These are phyloP conservation scores for Parastagonospora nodorum DNA, from an alignment of 2,329 filamentous ascomycete species.

Conservation along the genomic window DNA sequence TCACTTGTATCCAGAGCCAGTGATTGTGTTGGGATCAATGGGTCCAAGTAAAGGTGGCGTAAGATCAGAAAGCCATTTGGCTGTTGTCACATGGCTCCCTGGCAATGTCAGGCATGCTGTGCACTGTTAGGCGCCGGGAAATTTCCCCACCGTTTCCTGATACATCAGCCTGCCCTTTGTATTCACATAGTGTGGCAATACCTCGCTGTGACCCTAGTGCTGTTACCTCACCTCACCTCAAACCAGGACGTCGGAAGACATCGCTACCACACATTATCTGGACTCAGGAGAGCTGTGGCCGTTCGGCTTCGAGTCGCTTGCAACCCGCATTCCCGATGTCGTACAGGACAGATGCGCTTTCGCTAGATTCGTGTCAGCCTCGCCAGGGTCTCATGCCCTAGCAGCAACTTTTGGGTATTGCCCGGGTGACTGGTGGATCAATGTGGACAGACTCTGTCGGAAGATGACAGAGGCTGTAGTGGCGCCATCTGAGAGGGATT, in stretches of 20 bases:
- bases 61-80: conserved; percentile 11
- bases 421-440: conserved; percentile 1
- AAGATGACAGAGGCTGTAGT: no score
- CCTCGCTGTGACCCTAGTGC: conserved; percentile 25
- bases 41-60: conserved; percentile 16
- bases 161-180: conserved; percentile 11
- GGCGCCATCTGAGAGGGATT: background rate
- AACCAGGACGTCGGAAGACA: conserved; percentile 38
- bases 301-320: conserved; percentile 8
- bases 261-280: conserved; percentile 18
- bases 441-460: conserved; percentile 3
- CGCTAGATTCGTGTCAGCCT: conserved; percentile 17
- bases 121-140: conserved; percentile 23
- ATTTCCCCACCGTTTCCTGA: conserved; percentile 15
- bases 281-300: conserved; percentile 17
- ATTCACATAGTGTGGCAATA: conserved; percentile 11
- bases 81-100: conserved; percentile 24
- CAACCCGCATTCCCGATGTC: conserved; percentile 17
- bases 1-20: conserved; percentile 2
- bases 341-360: conserved; percentile 18
- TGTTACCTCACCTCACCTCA: conserved; percentile 35
- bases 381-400: conserved; percentile 5
- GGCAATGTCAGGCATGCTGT: conserved; percentile 37
- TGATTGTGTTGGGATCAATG: conserved; percentile 2
- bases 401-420: background rate